Evolutionary conservation across 2,329 filamentous ascomycete genomes (phyloP), one percentile per base, ranked within the genome.

Genomic region (Ciborinia camelliae): DNA sequence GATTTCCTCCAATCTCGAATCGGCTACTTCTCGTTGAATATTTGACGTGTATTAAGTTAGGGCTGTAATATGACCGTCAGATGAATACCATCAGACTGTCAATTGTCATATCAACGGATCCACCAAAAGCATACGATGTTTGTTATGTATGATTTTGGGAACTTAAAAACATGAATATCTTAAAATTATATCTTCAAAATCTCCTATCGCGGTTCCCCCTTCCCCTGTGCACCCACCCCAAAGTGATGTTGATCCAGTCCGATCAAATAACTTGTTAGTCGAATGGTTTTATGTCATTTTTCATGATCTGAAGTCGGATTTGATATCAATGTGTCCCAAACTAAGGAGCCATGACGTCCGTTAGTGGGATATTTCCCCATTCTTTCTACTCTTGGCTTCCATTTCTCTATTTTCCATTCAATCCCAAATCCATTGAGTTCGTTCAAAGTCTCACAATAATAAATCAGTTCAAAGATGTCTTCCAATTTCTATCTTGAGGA

Each of bases 401-500:
- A 23, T 10, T 20, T 35, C 55, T 58, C 7, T 4, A 47, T 32
- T 26, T 52, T 20, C 50, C 10, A 35, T 32, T 30, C 20, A 54
- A 32, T 28, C 26, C 2, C 43, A 41, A 26, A 20, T 41, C 2
- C 8, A 41, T 41, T 35, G 15, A 18, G 5, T 41, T 26, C n/a
- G 1, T 10, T 39, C 15, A 4, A 35, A 8, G 28, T 35, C 20
- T 20, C 58, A 26, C 32, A 43, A 9, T 20, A 7, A 18, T 20
- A 7, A 18, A 30, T 32, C 3, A 62, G 15, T 10, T 9, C 9
- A 18, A 52, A 14, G 6, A 66, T 59, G 57, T 39, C 62, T 62
- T 65, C 57, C 23, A 53, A 39, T 35, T 66, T 67, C 57, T 67
- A 67, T 58, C 53, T 62, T 58, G 57, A 68, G 26, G 65, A 55